Evolutionary conservation across 768 basidiomycete genomes (phyloP).

Genomic region (Tremella yokohamensis): DNA sequence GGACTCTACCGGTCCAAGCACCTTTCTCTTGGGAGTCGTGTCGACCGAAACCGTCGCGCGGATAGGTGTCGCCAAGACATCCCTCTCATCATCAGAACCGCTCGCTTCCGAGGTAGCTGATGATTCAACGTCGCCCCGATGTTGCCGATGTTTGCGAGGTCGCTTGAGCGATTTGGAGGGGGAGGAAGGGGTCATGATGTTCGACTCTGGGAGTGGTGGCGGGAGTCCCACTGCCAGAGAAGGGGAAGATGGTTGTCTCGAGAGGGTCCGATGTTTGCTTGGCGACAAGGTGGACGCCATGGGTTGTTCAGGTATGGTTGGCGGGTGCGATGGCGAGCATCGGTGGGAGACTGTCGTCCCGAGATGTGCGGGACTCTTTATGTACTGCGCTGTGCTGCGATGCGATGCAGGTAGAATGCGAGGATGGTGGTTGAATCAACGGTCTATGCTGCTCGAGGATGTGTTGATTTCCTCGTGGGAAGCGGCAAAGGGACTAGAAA

Average conservation of each 20-base stretch:
- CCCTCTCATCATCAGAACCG: slow-evolving; percentile 17
- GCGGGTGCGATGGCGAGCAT: background rate
- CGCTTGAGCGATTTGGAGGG: slow-evolving; percentile 22
- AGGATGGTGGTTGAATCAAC: too few relatives aligned
- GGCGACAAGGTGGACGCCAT: slow-evolving; percentile 1
- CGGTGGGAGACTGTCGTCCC: too few relatives aligned
- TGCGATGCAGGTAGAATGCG: too few relatives aligned
- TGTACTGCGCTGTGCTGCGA: too few relatives aligned
- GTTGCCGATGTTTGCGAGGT: slow-evolving; percentile 22
- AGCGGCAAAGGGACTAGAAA: too few relatives aligned
- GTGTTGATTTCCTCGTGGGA: too few relatives aligned
- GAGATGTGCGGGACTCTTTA: too few relatives aligned
- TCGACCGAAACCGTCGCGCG: slow-evolving; percentile 12
- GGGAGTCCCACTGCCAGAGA: slow-evolving; percentile 40
- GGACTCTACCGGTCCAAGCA: slow-evolving; percentile 28
- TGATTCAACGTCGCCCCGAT: slow-evolving; percentile 43
- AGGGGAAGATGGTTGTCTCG: slow-evolving; percentile 35
- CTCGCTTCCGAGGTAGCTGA: slow-evolving; percentile 29
- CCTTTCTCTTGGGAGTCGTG: slow-evolving; percentile 36
- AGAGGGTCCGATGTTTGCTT: slow-evolving; percentile 23
- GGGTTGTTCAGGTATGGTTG: background rate
- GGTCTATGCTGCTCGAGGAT: too few relatives aligned
- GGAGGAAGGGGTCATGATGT: slow-evolving; percentile 35
- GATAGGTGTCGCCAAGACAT: background rate
- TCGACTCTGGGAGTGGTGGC: slow-evolving; percentile 33